Evolutionary conservation across 2,329 filamentous ascomycete species (phyloP), one percentile per base, ranked within the genome.

Genomic region (Monilinia vaccinii-corymbosi): DNA sequence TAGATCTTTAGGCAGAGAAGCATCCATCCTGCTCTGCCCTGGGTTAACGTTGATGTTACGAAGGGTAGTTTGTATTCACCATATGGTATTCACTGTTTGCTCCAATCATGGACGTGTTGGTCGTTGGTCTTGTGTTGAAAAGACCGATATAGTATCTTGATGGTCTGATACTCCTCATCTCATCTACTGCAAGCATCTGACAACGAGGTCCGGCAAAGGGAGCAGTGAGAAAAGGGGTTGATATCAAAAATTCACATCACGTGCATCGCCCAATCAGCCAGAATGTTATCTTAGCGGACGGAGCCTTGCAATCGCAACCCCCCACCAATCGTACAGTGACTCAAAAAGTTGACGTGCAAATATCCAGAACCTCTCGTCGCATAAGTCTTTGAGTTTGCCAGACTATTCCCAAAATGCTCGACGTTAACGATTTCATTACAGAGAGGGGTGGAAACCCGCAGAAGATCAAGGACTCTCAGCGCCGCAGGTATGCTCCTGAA

Each of bases 361-460:
- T 7, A 34, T 1, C 14, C 48, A 56, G 36, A 55, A 56, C 18
- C 11, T 16, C 25, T 42, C 23, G 18, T 47, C 34, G n/a, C 50
- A 60, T 40, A 56, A 32, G 11, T 47, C 14, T 34, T 53, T 48
- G 21, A 56, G 32, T 55, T 25, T 40, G 32, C 25, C 38, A 52
- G 16, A 46, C 34, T 62, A 58, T 50, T 10, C 48, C 60, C 68
- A 75, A 68, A 58, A 91, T 91, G 87, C 80, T 91, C 67, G 89
- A 92, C 77, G 80, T 91, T 60, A 80, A 82, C 68, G 88, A 92
- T 72, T 91, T 93, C 73, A 87, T 93, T 71, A 76, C 82, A 72
- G 91, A 97, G 75, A 88, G 91, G 69, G 94, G 93, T 67, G 94
- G 94, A 68, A 85, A 97, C 76, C 90, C 91, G 18, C 88, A 96